phyloP scores from a whole-genome alignment of 2,329 filamentous ascomycete species.

The Cytospora schulzeri region DNA sequence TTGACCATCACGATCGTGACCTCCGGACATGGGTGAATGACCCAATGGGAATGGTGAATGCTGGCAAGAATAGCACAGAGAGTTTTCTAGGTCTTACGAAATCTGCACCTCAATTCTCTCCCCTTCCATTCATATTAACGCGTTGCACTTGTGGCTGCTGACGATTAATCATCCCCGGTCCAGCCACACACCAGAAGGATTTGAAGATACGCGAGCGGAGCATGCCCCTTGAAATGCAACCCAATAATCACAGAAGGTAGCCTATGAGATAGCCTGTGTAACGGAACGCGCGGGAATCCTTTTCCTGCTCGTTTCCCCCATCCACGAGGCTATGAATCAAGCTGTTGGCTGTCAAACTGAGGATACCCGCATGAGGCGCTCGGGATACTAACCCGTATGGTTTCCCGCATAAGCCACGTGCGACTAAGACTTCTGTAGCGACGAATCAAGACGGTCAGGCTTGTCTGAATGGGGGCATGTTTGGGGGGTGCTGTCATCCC shows the following conservation, averaged over 20 bases:
- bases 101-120: no score
- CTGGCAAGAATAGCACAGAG: background rate
- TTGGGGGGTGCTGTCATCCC: background rate
- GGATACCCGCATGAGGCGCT: background rate
- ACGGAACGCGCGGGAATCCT: background rate
- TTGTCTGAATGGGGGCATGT: background rate
- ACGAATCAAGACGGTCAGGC: background rate
- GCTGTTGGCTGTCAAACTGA: background rate
- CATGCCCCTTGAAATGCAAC: background rate
- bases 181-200: background rate
- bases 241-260: background rate
- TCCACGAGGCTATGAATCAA: background rate
- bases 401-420: background rate
- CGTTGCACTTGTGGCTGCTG: background rate
- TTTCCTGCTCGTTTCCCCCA: background rate
- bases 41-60: background rate
- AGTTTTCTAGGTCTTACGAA: no score
- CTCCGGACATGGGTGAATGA: background rate
- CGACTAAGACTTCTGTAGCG: background rate
- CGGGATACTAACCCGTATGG: background rate
- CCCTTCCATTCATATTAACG: background rate
- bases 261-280: background rate
- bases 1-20: background rate
- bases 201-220: background rate
- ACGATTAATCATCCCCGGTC: background rate